These are phyloP conservation scores for Grigorovia yakushimaensis DNA, from an alignment of 805 yeast genomes.

Conservation along the genomic window DNA sequence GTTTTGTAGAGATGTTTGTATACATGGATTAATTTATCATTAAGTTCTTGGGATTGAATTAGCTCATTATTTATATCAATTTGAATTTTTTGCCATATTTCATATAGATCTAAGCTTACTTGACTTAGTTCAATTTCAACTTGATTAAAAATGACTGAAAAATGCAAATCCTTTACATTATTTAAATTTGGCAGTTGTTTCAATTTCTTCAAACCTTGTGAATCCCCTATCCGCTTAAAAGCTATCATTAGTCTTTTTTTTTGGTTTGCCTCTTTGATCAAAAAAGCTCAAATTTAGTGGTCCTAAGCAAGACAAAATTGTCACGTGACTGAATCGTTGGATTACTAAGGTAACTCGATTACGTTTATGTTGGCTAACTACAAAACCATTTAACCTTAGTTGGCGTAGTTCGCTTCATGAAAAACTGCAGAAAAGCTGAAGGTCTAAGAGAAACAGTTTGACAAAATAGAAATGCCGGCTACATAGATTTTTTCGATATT, in stretches of 20 bases:
- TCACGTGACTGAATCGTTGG: too few species aligned
- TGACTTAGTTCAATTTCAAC: slow-evolving; percentile 17
- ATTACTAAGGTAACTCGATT: too few species aligned
- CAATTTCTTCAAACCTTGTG: neutral
- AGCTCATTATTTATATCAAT: slow-evolving; percentile 27
- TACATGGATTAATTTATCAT: slow-evolving; percentile 16
- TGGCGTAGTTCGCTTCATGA: too few species aligned
- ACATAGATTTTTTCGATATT: too few species aligned
- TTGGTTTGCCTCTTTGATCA: too few species aligned
- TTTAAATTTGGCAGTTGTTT: neutral
- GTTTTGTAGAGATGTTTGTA: slow-evolving; percentile 15
- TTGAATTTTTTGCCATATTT: slow-evolving; percentile 15
- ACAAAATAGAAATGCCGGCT: too few species aligned
- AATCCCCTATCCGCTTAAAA: neutral
- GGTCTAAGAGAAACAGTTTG: too few species aligned
- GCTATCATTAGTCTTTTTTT: neutral
- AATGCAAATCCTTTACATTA: neutral
- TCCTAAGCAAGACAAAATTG: too few species aligned
- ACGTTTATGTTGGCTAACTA: too few species aligned
- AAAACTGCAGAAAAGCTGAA: too few species aligned
- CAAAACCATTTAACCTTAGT: too few species aligned
- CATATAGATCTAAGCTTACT: slow-evolving; percentile 13
- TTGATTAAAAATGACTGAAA: slow-evolving; percentile 7
- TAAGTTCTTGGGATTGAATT: slow-evolving; percentile 20
- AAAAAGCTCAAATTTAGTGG: neutral